Evolutionary conservation across 2,329 filamentous ascomycete genomes (phyloP), one percentile per base, ranked within the genome.

Genomic region (Aspergillus novoparasiticus): DNA sequence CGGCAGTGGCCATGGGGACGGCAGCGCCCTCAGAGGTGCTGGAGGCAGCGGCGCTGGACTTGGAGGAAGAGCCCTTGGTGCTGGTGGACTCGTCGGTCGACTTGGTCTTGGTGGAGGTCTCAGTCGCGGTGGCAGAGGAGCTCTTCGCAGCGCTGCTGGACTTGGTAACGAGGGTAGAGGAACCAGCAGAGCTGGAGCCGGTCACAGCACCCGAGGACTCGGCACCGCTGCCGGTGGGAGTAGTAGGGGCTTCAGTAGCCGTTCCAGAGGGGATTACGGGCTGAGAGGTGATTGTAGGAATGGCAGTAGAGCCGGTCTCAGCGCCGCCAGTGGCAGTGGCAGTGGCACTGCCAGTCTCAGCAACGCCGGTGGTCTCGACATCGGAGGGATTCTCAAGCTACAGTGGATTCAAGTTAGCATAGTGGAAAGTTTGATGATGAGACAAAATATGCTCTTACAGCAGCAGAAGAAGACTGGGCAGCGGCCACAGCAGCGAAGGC

Each of bases 401-500:
- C 1, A 39, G 32, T 4, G 32, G 8, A 28, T 32, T 39, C n/a
- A 26, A 12, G 32, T 55, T 23, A 55, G 51, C n/a, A 55, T 34
- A 4, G 19, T 54, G 14, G 2, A 23, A n/a, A 14, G 6, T 2
- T n/a, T 19, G 26, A 28, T 36, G 16, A 32, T 54, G 43, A 19
- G 12, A 30, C 11, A 11, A 34, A 45, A 36, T 14, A 55, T 56
- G 23, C 53, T 57, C 69, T 66, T 69, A 74, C 72, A 64, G 8
- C 8, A 8, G 66, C 62, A 43, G 64, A 63, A 57, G 68, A 69
- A 60, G 68, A 69, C 68, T 81, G 78, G 39, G 79, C 79, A 63
- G 77, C 69, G 50, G 75, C 81, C 57, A 80, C 72, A 61, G 78
- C 81, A 66, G 78, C 75, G 77, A 81, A 69, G 73, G 80, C 75